Conservation (phyloP, 2,329 filamentous ascomycete species). For the Graphium sp. region DNA sequence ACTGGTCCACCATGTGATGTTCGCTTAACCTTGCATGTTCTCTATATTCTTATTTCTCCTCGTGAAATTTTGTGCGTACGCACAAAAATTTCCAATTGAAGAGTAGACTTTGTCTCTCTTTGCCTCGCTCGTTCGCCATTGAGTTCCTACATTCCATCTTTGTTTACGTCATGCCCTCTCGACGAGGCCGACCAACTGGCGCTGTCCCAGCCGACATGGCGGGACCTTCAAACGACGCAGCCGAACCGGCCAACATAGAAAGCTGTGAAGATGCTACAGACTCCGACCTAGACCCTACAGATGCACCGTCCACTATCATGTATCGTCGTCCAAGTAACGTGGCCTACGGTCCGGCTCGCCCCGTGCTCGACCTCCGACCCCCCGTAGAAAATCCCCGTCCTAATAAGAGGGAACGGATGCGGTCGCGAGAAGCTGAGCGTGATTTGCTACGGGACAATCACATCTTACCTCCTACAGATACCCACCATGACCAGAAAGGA, state of each 20-base stretch:
- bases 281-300: conserved; percentile 12
- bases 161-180: no score
- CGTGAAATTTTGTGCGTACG: no score
- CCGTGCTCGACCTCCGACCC: conserved; percentile 45
- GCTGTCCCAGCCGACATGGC: no score
- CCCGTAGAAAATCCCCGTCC: conserved; percentile 24
- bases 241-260: no score
- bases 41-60: no score
- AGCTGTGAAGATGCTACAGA: conserved; percentile 14
- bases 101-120: no score
- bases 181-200: no score
- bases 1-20: no score
- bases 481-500: conserved; percentile 7
- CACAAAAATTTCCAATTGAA: no score
- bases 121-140: no score
- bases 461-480: conserved; percentile 40
- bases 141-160: no score
- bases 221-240: conserved; percentile 42
- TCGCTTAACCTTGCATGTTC: no score
- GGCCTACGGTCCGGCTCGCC: conserved; percentile 53
- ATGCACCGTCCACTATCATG: conserved; percentile 26
- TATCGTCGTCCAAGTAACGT: conserved; percentile 69
- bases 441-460: conserved; percentile 50
- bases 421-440: conserved; percentile 38
- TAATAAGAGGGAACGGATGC: conserved; percentile 39